Evolutionary conservation across 2,329 filamentous ascomycete genomes (phyloP), one percentile per base, ranked within the genome.

Genomic region (Mycosphaerella arachidis): DNA sequence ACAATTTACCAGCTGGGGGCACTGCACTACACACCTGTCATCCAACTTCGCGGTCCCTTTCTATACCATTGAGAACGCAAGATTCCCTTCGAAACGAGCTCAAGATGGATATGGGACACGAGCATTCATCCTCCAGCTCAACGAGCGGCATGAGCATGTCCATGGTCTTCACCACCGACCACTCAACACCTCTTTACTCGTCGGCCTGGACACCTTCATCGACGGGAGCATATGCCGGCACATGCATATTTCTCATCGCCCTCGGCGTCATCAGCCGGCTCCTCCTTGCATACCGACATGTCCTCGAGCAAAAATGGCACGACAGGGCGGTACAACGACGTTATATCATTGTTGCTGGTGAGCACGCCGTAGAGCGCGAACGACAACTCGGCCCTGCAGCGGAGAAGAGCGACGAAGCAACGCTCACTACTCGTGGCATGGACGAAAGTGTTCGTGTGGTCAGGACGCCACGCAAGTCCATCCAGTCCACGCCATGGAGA

Each of bases 211-310:
- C 89, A 2, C 93, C 93, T 5, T 76, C 72, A 30, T 86, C 78
- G 37, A 78, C 82, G 6, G 91, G 88, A 67, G 78, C 82, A 61
- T 97, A 97, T 75, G 91, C 91, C 1, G 93, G 86, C 58, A 96
- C 91, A 30, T 96, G 93, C 79, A 90, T 97, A 74, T 97, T 97
- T 77, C 83, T 97, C 60, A 86, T 96, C 72, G 68, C 89, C 48
- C 86, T 97, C 55, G 87, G 86, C 61, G 79, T 87, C 62, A 70
- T 88, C 58, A 86, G 88, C 70, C 89, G 92, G 55, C 77, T 80
- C 20, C 79, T 96, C 16, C 78, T 93, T 54, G 92, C 92, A 2
- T 79, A 84, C 68, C 91, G 91, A 72, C 72, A 78, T 27, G 69
- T 78, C 16, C 75, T 84, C 77, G 77, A 85, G 78, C 75, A 82